Conservation (phyloP, 1,139 yeast species). For the Taphrina sp. region DNA sequence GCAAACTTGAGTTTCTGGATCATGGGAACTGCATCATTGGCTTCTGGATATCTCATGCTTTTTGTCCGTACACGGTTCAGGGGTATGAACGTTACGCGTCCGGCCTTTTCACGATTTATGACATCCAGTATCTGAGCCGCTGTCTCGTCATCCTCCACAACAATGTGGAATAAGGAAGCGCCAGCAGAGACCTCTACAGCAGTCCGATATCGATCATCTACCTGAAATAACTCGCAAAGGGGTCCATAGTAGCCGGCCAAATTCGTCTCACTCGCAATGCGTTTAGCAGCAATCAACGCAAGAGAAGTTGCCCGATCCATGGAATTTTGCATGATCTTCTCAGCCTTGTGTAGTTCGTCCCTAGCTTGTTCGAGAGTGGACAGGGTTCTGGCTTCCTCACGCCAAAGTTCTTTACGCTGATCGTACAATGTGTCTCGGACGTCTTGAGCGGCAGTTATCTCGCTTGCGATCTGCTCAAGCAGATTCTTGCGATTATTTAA, state of each 20-base stretch:
- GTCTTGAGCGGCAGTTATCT: constrained; percentile 30
- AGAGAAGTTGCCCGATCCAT: constrained; percentile 69
- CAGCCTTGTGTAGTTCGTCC: constrained; percentile 56
- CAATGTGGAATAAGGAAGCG: constrained; percentile 76
- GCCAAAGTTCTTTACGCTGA: constrained; percentile 70
- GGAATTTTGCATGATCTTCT: constrained; percentile 40
- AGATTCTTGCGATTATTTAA: constrained; percentile 34
- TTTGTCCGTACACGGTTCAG: constrained; percentile 60
- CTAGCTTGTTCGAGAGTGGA: constrained; percentile 57
- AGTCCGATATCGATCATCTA: constrained; percentile 75
- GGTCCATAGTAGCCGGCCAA: constrained; percentile 75
- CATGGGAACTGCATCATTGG: constrained; percentile 61
- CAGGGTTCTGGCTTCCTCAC: constrained; percentile 66
- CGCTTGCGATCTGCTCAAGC: constrained; percentile 31
- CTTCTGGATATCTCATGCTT: constrained; percentile 53
- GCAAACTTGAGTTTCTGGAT: constrained; percentile 67
- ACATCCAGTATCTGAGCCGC: constrained; percentile 79
- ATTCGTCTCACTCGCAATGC: constrained; percentile 57
- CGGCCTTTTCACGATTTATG: constrained; percentile 64
- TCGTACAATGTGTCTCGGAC: constrained; percentile 52
- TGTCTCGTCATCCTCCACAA: constrained; percentile 83
- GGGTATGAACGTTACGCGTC: constrained; percentile 89
- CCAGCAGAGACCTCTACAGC: constrained; percentile 93
- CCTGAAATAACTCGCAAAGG: constrained; percentile 74
- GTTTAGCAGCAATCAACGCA: constrained; percentile 67